Percentiles rank a stretch among this genome's conserved stretches.
phyloP scores from a whole-genome alignment of 1,139 yeast genomes.

The Suhomyces terraborum region DNA sequence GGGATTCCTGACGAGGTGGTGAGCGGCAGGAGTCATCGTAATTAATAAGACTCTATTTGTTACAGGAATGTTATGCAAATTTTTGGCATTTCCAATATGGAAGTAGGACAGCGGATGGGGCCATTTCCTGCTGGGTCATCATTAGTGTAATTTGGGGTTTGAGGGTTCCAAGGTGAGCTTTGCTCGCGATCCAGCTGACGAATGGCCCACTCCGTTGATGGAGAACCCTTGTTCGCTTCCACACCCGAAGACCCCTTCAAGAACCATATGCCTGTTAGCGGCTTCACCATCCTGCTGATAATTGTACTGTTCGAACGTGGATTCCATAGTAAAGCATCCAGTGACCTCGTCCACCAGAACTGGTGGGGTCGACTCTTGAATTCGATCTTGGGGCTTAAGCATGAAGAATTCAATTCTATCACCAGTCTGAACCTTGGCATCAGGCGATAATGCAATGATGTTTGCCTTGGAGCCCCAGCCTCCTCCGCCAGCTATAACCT shows the following conservation, averaged over 20 bases:
- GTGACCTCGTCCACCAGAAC: neutral
- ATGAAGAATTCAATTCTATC: slow-evolving; percentile 50
- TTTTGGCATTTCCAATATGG: too few species aligned
- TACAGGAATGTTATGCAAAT: too few species aligned
- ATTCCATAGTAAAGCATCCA: slow-evolving; percentile 24
- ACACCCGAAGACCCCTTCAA: slow-evolving; percentile 38
- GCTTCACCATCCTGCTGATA: slow-evolving; percentile 15
- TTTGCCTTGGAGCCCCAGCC: slow-evolving; percentile 67
- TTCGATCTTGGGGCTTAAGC: slow-evolving; percentile 43
- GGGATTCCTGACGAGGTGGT: neutral
- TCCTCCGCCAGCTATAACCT: slow-evolving; percentile 67
- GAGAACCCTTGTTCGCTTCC: slow-evolving; percentile 52
- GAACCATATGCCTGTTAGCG: neutral
- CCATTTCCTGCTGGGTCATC: too few species aligned
- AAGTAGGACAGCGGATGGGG: too few species aligned
- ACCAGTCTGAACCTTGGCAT: slow-evolving; percentile 47
- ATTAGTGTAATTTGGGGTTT: neutral
- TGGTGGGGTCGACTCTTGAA: neutral
- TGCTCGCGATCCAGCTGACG: slow-evolving; percentile 43
- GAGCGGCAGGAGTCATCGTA: neutral
- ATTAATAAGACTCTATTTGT: too few species aligned
- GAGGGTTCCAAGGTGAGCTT: neutral
- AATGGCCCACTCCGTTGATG: slow-evolving; percentile 41
- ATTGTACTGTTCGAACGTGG: slow-evolving; percentile 33
- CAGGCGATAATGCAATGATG: slow-evolving; percentile 60